Conservation (phyloP, 257 asterid genomes). For the Ophiorrhiza pumila region DNA sequence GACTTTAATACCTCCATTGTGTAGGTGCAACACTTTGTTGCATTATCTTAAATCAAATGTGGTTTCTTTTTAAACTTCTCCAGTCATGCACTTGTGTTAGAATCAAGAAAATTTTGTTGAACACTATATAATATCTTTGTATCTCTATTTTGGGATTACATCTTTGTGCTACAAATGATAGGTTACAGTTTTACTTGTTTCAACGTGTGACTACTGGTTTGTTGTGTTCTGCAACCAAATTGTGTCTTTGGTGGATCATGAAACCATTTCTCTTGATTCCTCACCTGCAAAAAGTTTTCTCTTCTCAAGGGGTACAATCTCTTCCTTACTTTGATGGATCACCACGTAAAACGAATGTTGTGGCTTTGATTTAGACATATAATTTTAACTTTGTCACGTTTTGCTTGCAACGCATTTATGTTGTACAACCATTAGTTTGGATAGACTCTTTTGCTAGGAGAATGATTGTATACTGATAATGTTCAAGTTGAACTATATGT, state of each 20-base stretch:
- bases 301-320: conserved; percentile 33
- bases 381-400: too few species aligned
- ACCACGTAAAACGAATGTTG: neutral
- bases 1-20: too few species aligned
- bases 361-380: too few species aligned
- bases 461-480: neutral
- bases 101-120: too few species aligned
- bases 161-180: conserved; percentile 28
- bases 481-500: neutral
- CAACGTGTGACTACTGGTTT: conserved; percentile 38
- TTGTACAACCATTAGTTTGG: too few species aligned
- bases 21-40: too few species aligned
- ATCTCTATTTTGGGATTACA: conserved; percentile 8
- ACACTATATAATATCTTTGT: conserved; percentile 9
- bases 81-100: too few species aligned
- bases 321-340: neutral
- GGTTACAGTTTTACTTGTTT: conserved; percentile 51
- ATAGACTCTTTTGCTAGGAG: neutral
- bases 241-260: conserved; percentile 80
- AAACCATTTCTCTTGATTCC: conserved; percentile 57
- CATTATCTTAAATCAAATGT: too few species aligned
- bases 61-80: too few species aligned
- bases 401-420: neutral
- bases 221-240: conserved; percentile 45
- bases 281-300: conserved; percentile 43